These are phyloP conservation scores for Pythium guiyangense DNA, from an alignment of 352 stramenopile species.

Conservation along the genomic window DNA sequence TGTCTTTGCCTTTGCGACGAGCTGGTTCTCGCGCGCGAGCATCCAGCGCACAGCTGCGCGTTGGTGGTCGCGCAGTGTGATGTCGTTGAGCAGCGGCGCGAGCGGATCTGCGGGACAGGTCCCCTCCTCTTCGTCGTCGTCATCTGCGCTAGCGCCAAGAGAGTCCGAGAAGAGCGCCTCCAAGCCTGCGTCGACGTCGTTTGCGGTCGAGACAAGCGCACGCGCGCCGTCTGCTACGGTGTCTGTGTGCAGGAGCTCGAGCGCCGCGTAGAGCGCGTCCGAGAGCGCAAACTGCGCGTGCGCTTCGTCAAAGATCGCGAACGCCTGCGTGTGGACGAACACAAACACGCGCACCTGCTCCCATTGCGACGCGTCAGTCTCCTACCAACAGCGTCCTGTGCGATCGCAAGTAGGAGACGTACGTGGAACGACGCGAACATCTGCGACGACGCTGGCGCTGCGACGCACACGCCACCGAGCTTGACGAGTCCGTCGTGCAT, in stretches of 20 bases:
- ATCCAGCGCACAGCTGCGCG: conserved; percentile 84
- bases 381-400: no score
- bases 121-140: no score
- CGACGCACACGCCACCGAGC: conserved; percentile 44
- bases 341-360: conserved; percentile 45
- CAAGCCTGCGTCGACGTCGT: conserved; percentile 36
- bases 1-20: background rate
- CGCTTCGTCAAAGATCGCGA: conserved; percentile 57
- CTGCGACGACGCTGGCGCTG: conserved; percentile 30
- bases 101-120: no score
- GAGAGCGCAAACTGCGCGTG: conserved; percentile 62
- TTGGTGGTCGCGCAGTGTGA: conserved; percentile 78
- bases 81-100: conserved; percentile 42
- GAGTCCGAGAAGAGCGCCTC: conserved; percentile 73
- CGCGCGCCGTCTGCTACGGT: background rate
- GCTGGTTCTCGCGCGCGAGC: conserved; percentile 70
- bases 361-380: background rate
- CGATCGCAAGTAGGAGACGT: background rate
- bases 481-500: conserved; percentile 54
- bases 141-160: conserved; percentile 23
- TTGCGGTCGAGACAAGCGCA: conserved; percentile 1
- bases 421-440: conserved; percentile 74
- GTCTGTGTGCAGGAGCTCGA: conserved; percentile 39
- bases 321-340: conserved; percentile 51
- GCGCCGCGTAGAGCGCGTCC: conserved; percentile 45